Percentiles rank a stretch among this genome's conserved stretches.
Evolutionary conservation across 768 basidiomycete species (phyloP).

Genomic region (Hygrophoropsis aurantiaca): DNA sequence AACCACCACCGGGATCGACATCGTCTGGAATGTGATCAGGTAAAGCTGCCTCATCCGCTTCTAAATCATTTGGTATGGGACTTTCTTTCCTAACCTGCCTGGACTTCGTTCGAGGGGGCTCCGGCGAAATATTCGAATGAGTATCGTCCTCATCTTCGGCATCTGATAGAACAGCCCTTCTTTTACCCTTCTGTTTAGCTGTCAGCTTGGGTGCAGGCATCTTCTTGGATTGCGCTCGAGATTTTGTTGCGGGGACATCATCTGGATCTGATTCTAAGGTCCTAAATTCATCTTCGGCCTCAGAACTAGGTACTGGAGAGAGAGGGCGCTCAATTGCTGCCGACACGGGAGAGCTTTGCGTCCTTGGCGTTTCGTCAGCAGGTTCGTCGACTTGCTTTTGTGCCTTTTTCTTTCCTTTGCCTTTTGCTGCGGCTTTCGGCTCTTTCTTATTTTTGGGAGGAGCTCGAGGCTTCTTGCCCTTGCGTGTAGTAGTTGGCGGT

Average conservation of each 20-base stretch:
- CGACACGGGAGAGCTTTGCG: constrained; percentile 2
- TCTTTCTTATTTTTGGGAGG: constrained; percentile 17
- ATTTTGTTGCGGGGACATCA: background rate
- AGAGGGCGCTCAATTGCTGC: constrained; percentile 3
- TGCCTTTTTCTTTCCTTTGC: constrained; percentile 27
- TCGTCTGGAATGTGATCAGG: background rate
- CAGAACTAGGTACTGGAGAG: background rate
- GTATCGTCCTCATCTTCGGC: constrained; percentile 24
- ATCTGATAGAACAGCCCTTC: constrained; percentile 18
- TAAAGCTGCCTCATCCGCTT: background rate
- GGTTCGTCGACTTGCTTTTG: constrained; percentile 22
- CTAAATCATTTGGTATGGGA: background rate
- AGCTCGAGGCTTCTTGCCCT: background rate
- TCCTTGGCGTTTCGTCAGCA: constrained; percentile 5
- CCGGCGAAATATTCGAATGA: background rate
- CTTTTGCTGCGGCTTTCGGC: constrained; percentile 16
- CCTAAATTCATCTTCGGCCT: background rate
- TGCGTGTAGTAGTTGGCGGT: constrained; percentile 13
- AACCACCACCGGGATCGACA: background rate
- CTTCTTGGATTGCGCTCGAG: constrained; percentile 9
- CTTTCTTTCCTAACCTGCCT: background rate
- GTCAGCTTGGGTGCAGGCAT: constrained; percentile 16
- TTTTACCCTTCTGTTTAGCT: constrained; percentile 27
- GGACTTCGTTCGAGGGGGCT: background rate
- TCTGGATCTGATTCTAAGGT: background rate